Percentiles rank a stretch among this genome's conserved stretches.
phyloP scores from a whole-genome alignment of 331 rosid genomes.

The Acacia pycnantha region DNA sequence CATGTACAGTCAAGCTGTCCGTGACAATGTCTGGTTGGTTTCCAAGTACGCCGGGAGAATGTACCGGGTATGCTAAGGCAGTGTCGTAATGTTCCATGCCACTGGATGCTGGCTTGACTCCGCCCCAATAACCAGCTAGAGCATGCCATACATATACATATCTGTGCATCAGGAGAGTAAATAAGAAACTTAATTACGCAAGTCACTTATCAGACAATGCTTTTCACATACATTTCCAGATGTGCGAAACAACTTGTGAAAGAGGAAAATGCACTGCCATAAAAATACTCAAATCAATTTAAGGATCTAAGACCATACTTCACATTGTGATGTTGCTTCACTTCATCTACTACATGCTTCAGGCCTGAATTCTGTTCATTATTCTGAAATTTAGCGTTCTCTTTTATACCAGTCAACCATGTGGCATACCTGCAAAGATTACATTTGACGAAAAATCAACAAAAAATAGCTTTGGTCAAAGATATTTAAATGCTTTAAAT shows the following conservation, averaged over 20 bases:
- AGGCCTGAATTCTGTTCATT: slow-evolving; percentile 66
- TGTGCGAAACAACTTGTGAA: neutral
- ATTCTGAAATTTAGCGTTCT: slow-evolving; percentile 68
- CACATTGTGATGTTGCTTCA: slow-evolving; percentile 77
- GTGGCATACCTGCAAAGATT: slow-evolving; percentile 75
- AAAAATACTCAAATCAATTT: neutral
- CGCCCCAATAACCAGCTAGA: slow-evolving; percentile 97
- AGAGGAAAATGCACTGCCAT: neutral
- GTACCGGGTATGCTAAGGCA: slow-evolving; percentile 81
- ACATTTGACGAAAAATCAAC: slow-evolving; percentile 15
- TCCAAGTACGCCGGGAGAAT: slow-evolving; percentile 84
- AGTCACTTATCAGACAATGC: neutral
- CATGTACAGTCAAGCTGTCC: slow-evolving; percentile 90
- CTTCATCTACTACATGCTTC: slow-evolving; percentile 77
- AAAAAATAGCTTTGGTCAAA: neutral
- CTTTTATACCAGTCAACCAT: slow-evolving; percentile 85
- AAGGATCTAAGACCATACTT: slow-evolving; percentile 56
- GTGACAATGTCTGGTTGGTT: slow-evolving; percentile 94
- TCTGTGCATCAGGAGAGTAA: slow-evolving; percentile 40
- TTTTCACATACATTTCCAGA: neutral
- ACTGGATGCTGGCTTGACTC: slow-evolving; percentile 83
- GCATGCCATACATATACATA: slow-evolving; percentile 97
- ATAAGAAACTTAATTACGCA: neutral
- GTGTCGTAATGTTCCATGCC: slow-evolving; percentile 97
- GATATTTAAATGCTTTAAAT: neutral